Percentiles rank a stretch among this genome's conserved stretches.
Evolutionary conservation across 805 yeast species (phyloP).

Genomic region (Myxozyma sirexii): DNA sequence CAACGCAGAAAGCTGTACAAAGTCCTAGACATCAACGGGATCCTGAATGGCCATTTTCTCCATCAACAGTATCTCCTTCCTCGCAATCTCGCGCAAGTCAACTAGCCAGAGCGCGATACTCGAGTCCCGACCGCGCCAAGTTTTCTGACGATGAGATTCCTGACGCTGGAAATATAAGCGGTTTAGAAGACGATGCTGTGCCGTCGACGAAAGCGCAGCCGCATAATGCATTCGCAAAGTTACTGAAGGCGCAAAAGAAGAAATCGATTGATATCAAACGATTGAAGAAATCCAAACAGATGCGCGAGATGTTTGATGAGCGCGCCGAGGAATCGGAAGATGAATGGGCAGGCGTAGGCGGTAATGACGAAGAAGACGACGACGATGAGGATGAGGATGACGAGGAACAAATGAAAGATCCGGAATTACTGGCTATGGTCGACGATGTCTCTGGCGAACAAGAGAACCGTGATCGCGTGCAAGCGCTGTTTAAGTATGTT

Average conservation of each 20-base stretch:
- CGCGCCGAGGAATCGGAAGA: constrained; percentile 90
- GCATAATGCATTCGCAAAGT: constrained; percentile 2
- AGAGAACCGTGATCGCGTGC: constrained; percentile 51
- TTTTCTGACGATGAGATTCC: constrained; percentile 3
- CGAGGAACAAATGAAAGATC: constrained; percentile 41
- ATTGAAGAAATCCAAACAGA: constrained; percentile 26
- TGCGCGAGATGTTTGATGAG: constrained; percentile 68
- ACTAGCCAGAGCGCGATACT: neutral
- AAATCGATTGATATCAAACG: constrained; percentile 25
- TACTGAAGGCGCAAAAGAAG: constrained; percentile 6
- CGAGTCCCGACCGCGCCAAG: constrained; percentile 5
- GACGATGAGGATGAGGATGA: constrained; percentile 43
- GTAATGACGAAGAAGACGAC: constrained; percentile 67
- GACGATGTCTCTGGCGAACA: constrained; percentile 72
- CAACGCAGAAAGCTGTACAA: neutral
- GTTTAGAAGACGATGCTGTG: too few species aligned
- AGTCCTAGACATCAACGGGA: neutral
- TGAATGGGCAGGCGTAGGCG: constrained; percentile 84
- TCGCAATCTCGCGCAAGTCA: neutral
- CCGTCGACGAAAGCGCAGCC: neutral
- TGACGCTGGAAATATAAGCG: neutral
- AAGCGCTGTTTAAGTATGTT: constrained; percentile 52
- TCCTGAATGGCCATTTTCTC: constrained; percentile 9
- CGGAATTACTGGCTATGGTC: constrained; percentile 59
- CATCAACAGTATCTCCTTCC: neutral